Evolutionary conservation across 371 early-diverging fungal species (phyloP), one percentile per base, ranked within the genome.

Genomic region (Apophysomyces elegans): DNA sequence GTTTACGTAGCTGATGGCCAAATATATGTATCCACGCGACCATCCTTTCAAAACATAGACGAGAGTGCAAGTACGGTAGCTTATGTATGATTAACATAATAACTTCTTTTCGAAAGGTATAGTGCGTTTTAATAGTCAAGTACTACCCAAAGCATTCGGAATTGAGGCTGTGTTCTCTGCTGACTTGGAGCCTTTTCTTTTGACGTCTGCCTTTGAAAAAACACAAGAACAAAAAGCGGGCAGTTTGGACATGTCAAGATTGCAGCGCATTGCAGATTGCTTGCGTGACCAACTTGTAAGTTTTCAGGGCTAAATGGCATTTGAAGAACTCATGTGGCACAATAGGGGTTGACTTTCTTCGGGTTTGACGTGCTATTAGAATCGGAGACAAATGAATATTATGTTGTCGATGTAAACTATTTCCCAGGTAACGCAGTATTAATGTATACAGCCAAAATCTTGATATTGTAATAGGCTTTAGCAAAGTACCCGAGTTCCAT

Each of bases 351-450:
- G 64, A 79, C 84, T 5, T 77, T 81, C 58, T 81, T 78, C 71
- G 84, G 81, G 2, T 84, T 78, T 71, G 84, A 78, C 64, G 77
- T 84, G 8, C 35, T 81, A n/a, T 54, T 84, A 32, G 71, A 79
- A 64, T 66, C 79, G 16, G 56, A 66, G 7, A 72, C 77, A 14
- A 66, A 64, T 12, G 65, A 64, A 39, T 65, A 70, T 41, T 78
- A 77, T 64, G 73, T 83, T 2, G 74, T 80, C 21, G 84, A 83
- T 69, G 76, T 80, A 12, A 83, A 83, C 38, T 83, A 83, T 63
- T 83, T 83, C 50, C 80, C 84, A 44, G 78, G 83, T 82, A 73
- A 68, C 71, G 64, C 5, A 32, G 21, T 18, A 5, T 35, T 13
- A 26, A 60, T 11, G 41, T n/a, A 39, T 7, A 13, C 26, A 32